Evolutionary conservation across 1,139 yeast genomes (phyloP), one percentile per base, ranked within the genome.

Genomic region (Meyerozyma sp.): DNA sequence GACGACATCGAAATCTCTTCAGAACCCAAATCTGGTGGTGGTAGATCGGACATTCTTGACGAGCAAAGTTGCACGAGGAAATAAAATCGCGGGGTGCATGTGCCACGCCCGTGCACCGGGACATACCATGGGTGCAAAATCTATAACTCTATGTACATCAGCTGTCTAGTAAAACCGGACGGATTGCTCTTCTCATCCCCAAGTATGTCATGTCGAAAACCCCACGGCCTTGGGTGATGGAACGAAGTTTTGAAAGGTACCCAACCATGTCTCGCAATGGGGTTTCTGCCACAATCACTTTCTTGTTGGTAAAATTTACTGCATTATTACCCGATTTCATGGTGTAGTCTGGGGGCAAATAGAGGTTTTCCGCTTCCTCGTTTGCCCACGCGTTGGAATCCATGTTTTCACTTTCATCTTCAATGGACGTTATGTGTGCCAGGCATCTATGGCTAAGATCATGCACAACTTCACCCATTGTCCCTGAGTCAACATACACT

Each of bases 231-330:
- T 89, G 91, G 0, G 98, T 91, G 54, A 90, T 69, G 35, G 95
- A 83, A 56, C 98, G 68, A 40, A 93, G 66, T 46, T 79, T 81
- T 6, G 83, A 81, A 44, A 89, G 73, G 58, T 93, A 93, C 1
- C 97, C 96, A 44, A 91, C 78, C 96, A 93, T 90, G 50, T 85
- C 95, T 49, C 84, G 75, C 54, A 93, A 69, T 8, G 98, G 98
- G 0, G 91, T 91, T 45, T 77, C 79, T 0, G 96, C 96, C 13
- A 70, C 67, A 34, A 91, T 77, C 3, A 77, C 66, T 55, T 86
- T 85, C 43, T 73, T 74, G 49, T 67, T 67, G 35, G 55, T 58
- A 43, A 65, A 49, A 9, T 57, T 60, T 13, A 45, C 46, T 2
- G 42, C 44, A 21, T 14, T 40, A 4, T 39, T 28, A 1, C 45